Evolutionary conservation across 306 rosid genomes (phyloP).

Genomic region (Cicer cuneatum): DNA sequence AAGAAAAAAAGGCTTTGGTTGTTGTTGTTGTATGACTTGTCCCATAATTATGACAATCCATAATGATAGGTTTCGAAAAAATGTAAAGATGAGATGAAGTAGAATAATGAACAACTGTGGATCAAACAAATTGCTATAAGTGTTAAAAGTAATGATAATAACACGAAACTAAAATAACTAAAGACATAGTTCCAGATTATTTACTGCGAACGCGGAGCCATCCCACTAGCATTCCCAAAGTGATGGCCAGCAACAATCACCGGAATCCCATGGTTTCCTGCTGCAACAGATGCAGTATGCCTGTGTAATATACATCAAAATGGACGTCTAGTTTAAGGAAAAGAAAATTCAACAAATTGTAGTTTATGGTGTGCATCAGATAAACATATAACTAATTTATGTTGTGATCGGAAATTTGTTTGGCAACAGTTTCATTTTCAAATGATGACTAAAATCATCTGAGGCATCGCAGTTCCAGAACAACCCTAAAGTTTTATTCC

Average conservation of each 20-base stretch:
- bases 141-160: conserved; percentile 21
- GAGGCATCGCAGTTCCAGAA: conserved; percentile 25
- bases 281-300: conserved; percentile 96
- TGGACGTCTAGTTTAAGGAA: conserved; percentile 16
- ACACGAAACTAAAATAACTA: conserved; percentile 24
- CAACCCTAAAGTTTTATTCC: not conserved
- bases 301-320: conserved; percentile 61
- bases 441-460: conserved; percentile 1
- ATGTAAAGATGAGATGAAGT: conserved; percentile 5
- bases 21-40: not conserved
- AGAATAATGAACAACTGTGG: conserved; percentile 19
- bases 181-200: conserved; percentile 44
- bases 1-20: too few relatives aligned
- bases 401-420: conserved; percentile 6
- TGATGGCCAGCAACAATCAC: conserved; percentile 93
- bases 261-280: conserved; percentile 98
- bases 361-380: not conserved
- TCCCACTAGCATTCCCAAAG: conserved; percentile 98
- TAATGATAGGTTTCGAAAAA: not conserved
- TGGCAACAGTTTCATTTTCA: conserved; percentile 31
- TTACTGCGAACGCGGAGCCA: conserved; percentile 99
- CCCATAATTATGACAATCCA: not conserved
- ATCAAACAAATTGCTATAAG: conserved; percentile 15
- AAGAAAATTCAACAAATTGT: conserved; percentile 5
- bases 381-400: conserved; percentile 15